These are phyloP conservation scores for Pichia sp. DNA, from an alignment of 1,139 yeast genomes.

Conservation along the genomic window DNA sequence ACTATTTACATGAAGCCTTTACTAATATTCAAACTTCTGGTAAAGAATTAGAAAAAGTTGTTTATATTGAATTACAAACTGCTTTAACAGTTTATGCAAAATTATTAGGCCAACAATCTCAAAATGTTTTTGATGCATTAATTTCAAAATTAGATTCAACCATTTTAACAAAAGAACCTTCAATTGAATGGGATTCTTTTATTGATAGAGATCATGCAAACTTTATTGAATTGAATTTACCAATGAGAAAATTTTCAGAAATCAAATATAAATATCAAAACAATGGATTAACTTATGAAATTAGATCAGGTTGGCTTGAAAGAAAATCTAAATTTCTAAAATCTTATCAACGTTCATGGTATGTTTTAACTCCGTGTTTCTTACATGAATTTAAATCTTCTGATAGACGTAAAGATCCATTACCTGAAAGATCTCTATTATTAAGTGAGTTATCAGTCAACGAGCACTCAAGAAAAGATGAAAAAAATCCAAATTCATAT, in stretches of 20 bases:
- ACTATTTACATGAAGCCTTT: constrained; percentile 80
- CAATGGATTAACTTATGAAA: constrained; percentile 63
- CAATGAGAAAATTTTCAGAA: constrained; percentile 59
- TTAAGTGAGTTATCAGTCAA: constrained; percentile 76
- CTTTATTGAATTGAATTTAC: constrained; percentile 69
- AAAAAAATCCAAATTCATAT: constrained; percentile 46
- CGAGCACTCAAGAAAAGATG: constrained; percentile 72
- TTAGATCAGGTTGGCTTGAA: constrained; percentile 78
- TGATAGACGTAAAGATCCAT: constrained; percentile 74
- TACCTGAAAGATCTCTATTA: constrained; percentile 83
- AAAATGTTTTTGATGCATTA: constrained; percentile 56
- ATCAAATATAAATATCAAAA: constrained; percentile 60
- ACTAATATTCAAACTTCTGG: constrained; percentile 84
- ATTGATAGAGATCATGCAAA: constrained; percentile 62
- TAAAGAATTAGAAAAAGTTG: constrained; percentile 80
- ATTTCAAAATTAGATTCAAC: constrained; percentile 67
- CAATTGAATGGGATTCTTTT: constrained; percentile 86
- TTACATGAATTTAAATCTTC: constrained; percentile 84
- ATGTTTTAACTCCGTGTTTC: constrained; percentile 81
- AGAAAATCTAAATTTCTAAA: constrained; percentile 86
- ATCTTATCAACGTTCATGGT: constrained; percentile 85
- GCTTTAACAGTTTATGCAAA: constrained; percentile 69
- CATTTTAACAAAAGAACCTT: constrained; percentile 68
- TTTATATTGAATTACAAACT: constrained; percentile 78
- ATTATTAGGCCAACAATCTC: constrained; percentile 60